Evolutionary conservation across 2,329 filamentous ascomycete genomes (phyloP).

Genomic region (Penicillium occitanis): DNA sequence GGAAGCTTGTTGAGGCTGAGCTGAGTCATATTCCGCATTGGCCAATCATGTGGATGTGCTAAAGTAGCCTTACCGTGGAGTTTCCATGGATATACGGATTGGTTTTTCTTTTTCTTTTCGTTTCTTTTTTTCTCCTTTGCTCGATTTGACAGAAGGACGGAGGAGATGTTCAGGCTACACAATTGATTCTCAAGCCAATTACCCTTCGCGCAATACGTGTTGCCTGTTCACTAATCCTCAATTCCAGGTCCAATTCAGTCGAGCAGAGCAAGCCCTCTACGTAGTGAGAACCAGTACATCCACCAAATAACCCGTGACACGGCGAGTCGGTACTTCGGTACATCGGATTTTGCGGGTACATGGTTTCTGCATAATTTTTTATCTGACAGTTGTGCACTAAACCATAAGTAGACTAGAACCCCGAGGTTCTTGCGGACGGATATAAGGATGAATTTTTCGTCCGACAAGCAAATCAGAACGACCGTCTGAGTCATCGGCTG

Average conservation of each 20-base stretch:
- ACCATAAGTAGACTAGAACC: background rate
- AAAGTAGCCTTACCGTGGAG: background rate
- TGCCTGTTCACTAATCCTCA: background rate
- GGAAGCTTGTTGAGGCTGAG: constrained; percentile 3
- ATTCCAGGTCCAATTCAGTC: background rate
- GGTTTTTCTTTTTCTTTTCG: background rate
- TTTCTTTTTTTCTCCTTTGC: background rate
- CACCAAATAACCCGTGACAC: background rate
- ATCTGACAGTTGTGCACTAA: background rate
- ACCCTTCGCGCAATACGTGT: background rate
- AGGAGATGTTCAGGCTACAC: background rate
- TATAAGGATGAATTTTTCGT: background rate
- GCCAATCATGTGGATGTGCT: background rate
- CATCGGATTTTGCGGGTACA: background rate
- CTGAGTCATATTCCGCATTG: constrained; percentile 9
- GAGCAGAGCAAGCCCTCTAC: background rate
- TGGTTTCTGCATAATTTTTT: background rate
- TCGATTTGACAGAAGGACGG: background rate
- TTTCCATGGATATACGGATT: background rate
- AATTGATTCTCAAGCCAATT: background rate
- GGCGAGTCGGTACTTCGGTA: background rate
- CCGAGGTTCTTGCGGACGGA: background rate
- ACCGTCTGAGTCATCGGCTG: background rate
- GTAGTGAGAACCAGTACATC: background rate
- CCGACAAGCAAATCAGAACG: background rate